Evolutionary conservation across 371 early-diverging fungal genomes (phyloP), one percentile per base, ranked within the genome.

Genomic region (Mucor sp.): DNA sequence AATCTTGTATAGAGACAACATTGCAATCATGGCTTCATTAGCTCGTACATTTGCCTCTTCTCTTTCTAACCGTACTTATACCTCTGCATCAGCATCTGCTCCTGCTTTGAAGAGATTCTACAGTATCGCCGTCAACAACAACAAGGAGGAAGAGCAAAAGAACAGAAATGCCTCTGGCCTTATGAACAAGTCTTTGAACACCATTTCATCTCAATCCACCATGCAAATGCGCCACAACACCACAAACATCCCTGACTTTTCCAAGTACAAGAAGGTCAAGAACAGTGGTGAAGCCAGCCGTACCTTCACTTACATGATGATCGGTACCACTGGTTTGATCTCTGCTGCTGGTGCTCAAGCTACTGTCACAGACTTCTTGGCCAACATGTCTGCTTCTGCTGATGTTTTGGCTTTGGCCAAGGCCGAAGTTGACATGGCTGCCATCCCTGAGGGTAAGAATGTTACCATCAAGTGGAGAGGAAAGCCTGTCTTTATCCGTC

Each of bases 401-500:
- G 98, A 98, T 88, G 97, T 97, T 33, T 86, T 98, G 80, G 99
- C 99, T 66, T 83, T 98, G 85, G 96, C 97, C 74, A 97, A 96
- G 90, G 95, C 94, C 39, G 99, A 98, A 88, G 93, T 98, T 37
- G 95, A 96, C 59, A 83, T 96, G 76, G 83, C 82, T 70, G 72
- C 91, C 56, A 95, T 98, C 76, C 99, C 99, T 39, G 95, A 96
- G 74, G 99, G 98, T 65, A 96, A 94, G 87, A 97, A 97, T 69
- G 91, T 97, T 59, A 92, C 94, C 39, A 86, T 98, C 85, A 98
- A 97, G 89, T 98, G 98, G 98, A 91, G 98, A 72, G 98, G 98
- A 81, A 98, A 98, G 90, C 98, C 98, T 66, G 93, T 98, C 62
- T 96, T 97, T 79, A 93, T 98, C 71, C 93, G 97, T 80, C 98